Base-by-base conservation (phyloP, 2,329 filamentous ascomycete species). In the Ramularia endophylla region DNA sequence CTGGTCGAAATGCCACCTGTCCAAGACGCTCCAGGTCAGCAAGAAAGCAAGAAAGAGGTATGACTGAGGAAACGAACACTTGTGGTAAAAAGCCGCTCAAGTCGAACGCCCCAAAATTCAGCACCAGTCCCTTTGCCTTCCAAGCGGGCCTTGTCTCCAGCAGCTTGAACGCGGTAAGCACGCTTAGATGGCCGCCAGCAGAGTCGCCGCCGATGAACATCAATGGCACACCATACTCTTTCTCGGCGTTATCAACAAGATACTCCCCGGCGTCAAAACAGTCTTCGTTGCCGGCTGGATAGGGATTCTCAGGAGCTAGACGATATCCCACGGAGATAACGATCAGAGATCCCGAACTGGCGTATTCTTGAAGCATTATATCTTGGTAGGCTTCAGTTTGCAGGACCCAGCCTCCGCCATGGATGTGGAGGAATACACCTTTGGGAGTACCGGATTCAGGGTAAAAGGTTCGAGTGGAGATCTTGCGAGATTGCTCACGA, bases 301-400 rank as follows among this genome's bases (percentile, higher is more conserved):
- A 80, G 0, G 75, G 74, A 50, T 79, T 44, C 54, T 81, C 77
- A 0, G 78, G 78, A 0, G 77, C 76, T 13, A 78, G 68, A 19
- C 78, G 67, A 55, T 81, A 81, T 1, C 76, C 77, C 5, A 80
- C 68, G 0, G 71, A 75, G 9, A 81, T 57, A 12, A 74, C 69
- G 0, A 70, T 69, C 2, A 77, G 43, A 27, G 70, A 61, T 34
- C 63, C 68, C 19, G 61, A 57, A 47, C 77, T 66, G 34, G 75
- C 73, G 57, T 74, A 69, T 47, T 63, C 63, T 39, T 72, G 66
- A 8, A 80, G 61, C 25, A 69, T 64, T 1, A 58, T 44, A 51
- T 77, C 73, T 46, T 73, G 69, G 40, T 64, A 62, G 33, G 51
- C 46, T 41, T 69, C 64, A 27, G 55, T 58, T 44, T 67, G 64